Percentiles rank a stretch among this genome's conserved stretches.
Conservation (phyloP, 306 rosid genomes). For the Gillenia trifoliata region DNA sequence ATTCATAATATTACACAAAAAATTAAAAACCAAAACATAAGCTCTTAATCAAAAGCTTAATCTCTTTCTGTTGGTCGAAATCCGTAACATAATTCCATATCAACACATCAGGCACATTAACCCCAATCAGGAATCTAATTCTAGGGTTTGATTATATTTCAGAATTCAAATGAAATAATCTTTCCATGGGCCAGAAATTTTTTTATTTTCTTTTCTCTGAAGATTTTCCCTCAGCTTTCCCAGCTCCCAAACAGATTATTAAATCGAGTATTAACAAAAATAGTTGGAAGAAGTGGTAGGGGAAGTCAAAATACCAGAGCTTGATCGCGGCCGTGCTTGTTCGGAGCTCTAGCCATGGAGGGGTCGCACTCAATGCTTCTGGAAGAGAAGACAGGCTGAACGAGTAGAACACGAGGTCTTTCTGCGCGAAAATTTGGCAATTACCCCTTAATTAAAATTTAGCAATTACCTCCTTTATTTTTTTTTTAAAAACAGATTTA, state of each 20-base stretch:
- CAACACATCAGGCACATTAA: neutral
- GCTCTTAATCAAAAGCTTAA: neutral
- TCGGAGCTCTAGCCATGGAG: slow-evolving; percentile 43
- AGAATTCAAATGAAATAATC: neutral
- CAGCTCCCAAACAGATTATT: neutral
- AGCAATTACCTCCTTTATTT: no score
- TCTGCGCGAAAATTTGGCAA: no score
- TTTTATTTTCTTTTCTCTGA: neutral
- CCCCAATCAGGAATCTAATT: neutral
- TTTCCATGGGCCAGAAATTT: neutral
- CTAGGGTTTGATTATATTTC: neutral
- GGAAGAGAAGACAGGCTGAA: neutral
- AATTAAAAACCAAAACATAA: neutral
- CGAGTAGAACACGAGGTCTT: neutral
- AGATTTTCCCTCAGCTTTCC: neutral
- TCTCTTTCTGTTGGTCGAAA: neutral
- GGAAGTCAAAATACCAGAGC: slow-evolving; percentile 31
- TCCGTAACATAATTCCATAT: neutral
- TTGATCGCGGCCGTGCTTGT: slow-evolving; percentile 50
- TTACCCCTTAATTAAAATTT: no score
- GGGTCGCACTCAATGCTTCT: neutral
- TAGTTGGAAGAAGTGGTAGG: neutral
- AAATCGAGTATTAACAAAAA: neutral
- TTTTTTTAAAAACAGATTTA: no score
- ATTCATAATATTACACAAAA: neutral